These are phyloP conservation scores for Paralagenidium karlingii DNA, from an alignment of 352 stramenopile genomes.

Conservation along the genomic window DNA sequence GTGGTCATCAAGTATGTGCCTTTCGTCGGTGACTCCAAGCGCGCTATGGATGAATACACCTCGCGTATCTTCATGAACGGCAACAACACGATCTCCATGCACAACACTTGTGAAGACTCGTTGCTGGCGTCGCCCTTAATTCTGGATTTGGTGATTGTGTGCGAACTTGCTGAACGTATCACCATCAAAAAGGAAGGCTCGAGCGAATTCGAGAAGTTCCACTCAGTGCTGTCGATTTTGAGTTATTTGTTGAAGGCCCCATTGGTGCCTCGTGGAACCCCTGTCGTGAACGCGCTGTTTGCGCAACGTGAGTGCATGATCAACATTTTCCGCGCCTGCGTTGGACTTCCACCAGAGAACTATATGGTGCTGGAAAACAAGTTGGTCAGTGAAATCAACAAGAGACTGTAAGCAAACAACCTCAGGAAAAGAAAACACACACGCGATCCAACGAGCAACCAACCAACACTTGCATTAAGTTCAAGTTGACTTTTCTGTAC, in stretches of 20 bases:
- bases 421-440: no score
- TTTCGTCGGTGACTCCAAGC: constrained; percentile 98
- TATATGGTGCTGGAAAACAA: constrained; percentile 98
- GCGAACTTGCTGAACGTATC: constrained; percentile 95
- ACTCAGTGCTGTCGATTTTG: constrained; percentile 95
- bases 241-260: constrained; percentile 99
- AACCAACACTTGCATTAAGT: no score
- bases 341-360: constrained; percentile 94
- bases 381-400: constrained; percentile 62
- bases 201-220: constrained; percentile 89
- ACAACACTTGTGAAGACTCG: constrained; percentile 99
- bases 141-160: constrained; percentile 96
- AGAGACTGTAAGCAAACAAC: no score
- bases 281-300: constrained; percentile 98
- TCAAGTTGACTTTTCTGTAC: no score
- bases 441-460: no score
- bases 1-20: constrained; percentile 99
- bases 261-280: constrained; percentile 95
- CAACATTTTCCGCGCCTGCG: constrained; percentile 97
- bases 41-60: constrained; percentile 99
- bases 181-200: constrained; percentile 87
- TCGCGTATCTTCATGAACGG: constrained; percentile 99
- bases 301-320: constrained; percentile 96
- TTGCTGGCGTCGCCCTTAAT: constrained; percentile 97
- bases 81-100: constrained; percentile 99